Base-by-base conservation (phyloP, 345 rosid genomes). In the Rubroshorea leprosula region DNA sequence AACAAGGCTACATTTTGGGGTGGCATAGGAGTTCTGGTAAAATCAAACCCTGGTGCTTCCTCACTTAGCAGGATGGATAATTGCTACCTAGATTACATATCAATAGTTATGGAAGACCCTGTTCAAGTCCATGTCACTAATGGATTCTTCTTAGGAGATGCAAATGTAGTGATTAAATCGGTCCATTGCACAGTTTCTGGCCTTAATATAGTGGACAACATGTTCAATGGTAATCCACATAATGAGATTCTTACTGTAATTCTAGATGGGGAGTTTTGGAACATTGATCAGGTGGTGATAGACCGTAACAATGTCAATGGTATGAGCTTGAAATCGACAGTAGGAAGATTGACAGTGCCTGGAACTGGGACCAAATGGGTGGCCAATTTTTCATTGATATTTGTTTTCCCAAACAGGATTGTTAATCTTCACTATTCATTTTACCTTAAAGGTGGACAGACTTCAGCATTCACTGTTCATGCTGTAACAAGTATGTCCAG, bases 1-100 rank as follows among this genome's bases (percentile, higher is more conserved):
- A 87, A 87, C 50, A 87, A 85, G 55, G 96, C 92, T 29, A 79
- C 87, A 6, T 43, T 19, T 56, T 85, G 72, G 24, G 92, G 92
- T 39, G 96, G 96, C 6, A 50, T 80, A 0, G 87, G 96, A 16
- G 81, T 88, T 45, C 21, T 75, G 19, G 80, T 83, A 22, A 88
- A 78, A 38, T 1, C 73, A 0, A 53, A 63, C 4, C 71, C 51
- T 14, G 25, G 69, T 14, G 1, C 5, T 35, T 35, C 41, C 7
- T 35, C 41, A 10, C 58, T 84, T 17, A 83, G 87, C 1, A 79
- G 89, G 55, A 70, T 88, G 20, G 80, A 71, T 13, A 83, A 83
- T n/a, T 84, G 87, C 55, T 88, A 84, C 75, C 58, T 88, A 50
- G 96, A 84, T 58, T 83, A 61, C 71, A 85, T 75, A 1, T 62